Base-by-base conservation (phyloP, 305 asterid species). In the Fraxinus nigra region DNA sequence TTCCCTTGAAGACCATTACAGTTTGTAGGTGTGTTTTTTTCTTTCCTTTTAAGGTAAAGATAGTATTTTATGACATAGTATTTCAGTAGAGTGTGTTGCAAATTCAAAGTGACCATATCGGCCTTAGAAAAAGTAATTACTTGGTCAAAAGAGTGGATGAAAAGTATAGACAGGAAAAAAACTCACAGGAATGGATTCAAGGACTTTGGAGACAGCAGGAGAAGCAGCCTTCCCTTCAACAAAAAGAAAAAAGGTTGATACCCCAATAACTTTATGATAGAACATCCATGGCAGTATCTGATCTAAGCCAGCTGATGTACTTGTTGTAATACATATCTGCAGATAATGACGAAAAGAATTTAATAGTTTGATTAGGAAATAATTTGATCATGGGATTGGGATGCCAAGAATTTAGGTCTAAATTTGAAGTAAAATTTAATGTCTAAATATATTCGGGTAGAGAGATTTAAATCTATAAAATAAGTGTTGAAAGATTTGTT, bases 251-350 rank as follows among this genome's bases (percentile, higher is more conserved):
- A 91, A 89, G 35, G 82, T 76, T 61, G 88, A 13, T 9, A 89
- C 82, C 43, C 92, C 92, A 81, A 91, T 79, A 59, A 84, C 91
- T 80, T 87, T 91, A 78, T 91, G 94, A 78, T 89, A 90, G 81
- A 86, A 91, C 86, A 89, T 91, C 94, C 92, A 91, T 16, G 94
- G 94, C 32, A 91, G 85, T 72, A 82, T 89, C 85, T 91, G 90
- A 79, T 88, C 91, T 78, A 91, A 78, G 79, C 90, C 87, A 65
- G 89, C 92, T 16, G 94, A 89, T 51, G 92, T 89, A 78, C 90
- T 90, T 32, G 92, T 82, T 16, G 87, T 86, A 67, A 90, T 88
- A 82, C 92, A 86, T 82, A 89, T 84, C 94, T 90, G 87, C 83
- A 78, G 34, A 82, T 34, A 32, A 40, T 51, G 77, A 56, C 43